phyloP scores from a whole-genome alignment of 2,329 filamentous ascomycete genomes.

The Didymella pomorum region DNA sequence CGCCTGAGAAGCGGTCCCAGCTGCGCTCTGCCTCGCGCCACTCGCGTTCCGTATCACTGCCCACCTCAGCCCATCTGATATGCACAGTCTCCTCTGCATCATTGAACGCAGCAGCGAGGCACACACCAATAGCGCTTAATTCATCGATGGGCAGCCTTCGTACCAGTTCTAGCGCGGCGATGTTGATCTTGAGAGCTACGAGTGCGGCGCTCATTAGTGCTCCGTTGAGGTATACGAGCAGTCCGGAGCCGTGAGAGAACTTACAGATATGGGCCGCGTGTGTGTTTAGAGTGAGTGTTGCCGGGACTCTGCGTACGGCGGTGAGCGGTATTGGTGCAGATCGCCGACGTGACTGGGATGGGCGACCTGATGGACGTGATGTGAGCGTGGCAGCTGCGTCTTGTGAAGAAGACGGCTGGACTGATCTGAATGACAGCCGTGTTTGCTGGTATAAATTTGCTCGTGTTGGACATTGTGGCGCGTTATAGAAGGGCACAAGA shows the following conservation, averaged over 20 bases:
- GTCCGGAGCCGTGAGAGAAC: slow-evolving; percentile 9
- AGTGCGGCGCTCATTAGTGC: neutral
- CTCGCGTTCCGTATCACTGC: slow-evolving; percentile 5
- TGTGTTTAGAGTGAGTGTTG: neutral
- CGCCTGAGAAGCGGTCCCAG: slow-evolving; percentile 7
- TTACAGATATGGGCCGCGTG: neutral
- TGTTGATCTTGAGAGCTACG: slow-evolving; percentile 10
- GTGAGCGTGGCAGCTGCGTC: neutral
- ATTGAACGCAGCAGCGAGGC: slow-evolving; percentile 6
- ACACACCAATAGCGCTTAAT: neutral
- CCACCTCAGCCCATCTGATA: slow-evolving; percentile 7
- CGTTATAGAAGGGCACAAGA: neutral
- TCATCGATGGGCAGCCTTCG: neutral
- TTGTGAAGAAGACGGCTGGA: neutral
- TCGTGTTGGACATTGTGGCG: neutral
- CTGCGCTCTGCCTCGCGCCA: slow-evolving; percentile 7
- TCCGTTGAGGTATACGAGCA: slow-evolving; percentile 8
- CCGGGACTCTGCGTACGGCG: neutral
- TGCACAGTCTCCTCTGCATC: neutral
- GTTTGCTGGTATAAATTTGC: neutral
- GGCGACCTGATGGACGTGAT: neutral
- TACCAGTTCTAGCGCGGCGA: slow-evolving; percentile 15
- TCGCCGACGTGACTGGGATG: neutral
- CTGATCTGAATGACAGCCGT: neutral
- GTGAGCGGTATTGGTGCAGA: neutral